Conservation (phyloP, 371 early-diverging fungal species). For the Lichtheimia corymbifera region DNA sequence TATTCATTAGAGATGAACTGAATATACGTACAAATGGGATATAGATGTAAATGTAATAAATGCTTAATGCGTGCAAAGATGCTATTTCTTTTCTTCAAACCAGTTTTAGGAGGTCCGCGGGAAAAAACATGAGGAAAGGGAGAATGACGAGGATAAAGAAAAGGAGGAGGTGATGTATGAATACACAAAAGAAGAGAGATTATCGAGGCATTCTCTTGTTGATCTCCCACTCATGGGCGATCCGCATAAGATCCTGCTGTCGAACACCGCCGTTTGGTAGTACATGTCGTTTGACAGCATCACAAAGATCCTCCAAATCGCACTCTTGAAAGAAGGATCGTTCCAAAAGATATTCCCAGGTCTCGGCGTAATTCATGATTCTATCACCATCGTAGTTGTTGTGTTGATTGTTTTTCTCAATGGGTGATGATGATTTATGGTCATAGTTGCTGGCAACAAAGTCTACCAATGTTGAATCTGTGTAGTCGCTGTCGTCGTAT, state of each 20-base stretch:
- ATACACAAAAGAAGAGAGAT: neutral
- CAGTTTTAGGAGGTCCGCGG: neutral
- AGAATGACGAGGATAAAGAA: neutral
- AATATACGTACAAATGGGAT: too few species aligned
- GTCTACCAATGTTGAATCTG: neutral
- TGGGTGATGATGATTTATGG: neutral
- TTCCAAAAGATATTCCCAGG: neutral
- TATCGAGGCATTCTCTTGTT: neutral
- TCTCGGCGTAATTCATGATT: neutral
- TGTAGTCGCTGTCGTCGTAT: too few species aligned
- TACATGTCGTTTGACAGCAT: neutral
- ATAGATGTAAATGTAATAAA: too few species aligned
- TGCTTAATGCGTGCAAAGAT: too few species aligned
- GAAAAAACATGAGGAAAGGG: neutral
- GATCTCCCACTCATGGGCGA: neutral
- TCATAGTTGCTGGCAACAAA: neutral
- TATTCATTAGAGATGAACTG: too few species aligned
- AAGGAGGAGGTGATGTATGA: neutral
- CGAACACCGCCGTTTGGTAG: neutral
- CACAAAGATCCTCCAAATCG: neutral
- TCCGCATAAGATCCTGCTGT: neutral
- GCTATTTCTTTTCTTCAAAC: neutral
- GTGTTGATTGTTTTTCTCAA: neutral
- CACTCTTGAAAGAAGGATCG: neutral
- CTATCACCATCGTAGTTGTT: neutral